Conservation (phyloP, 1,284 basidiomycete genomes). For the Ceratobasidium sp. region DNA sequence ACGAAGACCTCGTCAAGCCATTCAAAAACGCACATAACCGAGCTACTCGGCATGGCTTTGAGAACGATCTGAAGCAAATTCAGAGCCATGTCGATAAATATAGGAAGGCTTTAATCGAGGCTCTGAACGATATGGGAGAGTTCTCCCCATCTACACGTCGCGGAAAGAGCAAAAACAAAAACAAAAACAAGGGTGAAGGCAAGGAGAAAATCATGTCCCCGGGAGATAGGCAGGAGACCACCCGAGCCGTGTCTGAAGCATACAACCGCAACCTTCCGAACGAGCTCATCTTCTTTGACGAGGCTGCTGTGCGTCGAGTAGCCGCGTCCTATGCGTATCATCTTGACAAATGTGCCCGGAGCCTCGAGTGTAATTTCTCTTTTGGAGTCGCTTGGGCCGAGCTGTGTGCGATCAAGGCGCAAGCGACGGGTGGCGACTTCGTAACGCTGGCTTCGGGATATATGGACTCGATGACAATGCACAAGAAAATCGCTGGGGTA, state of each 20-base stretch:
- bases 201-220: not conserved
- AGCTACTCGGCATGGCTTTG: not conserved
- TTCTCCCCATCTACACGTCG: no score
- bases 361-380: not conserved
- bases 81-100: constrained; percentile 40
- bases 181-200: no score
- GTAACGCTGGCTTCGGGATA: not conserved
- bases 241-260: constrained; percentile 34
- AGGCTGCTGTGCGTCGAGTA: constrained; percentile 34
- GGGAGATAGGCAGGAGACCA: constrained; percentile 20
- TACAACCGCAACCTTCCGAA: not conserved
- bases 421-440: constrained; percentile 18
- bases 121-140: no score
- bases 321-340: constrained; percentile 48
- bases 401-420: constrained; percentile 31
- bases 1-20: constrained; percentile 35
- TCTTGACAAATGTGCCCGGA: not conserved
- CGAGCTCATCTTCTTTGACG: constrained; percentile 25
- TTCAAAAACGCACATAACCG: constrained; percentile 21
- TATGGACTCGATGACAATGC: constrained; percentile 35
- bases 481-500: constrained; percentile 13
- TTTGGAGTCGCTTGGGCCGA: constrained; percentile 37
- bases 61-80: constrained; percentile 36
- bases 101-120: not conserved
- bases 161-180: not conserved